These are phyloP conservation scores for Chamaecyparis obtusa DNA, from an alignment of 75 land plant genomes.

Conservation along the genomic window DNA sequence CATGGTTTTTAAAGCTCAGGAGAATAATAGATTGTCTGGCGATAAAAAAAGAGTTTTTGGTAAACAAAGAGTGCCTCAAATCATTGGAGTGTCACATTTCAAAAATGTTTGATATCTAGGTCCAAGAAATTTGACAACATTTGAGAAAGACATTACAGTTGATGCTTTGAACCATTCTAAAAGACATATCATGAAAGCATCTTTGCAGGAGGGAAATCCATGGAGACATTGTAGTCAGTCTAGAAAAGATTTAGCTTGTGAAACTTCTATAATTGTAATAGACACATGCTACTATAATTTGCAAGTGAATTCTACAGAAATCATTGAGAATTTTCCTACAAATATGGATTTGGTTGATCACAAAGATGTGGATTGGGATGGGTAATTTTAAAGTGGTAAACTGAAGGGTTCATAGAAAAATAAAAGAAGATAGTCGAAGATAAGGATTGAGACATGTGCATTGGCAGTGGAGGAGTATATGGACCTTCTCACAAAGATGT, in stretches of 20 bases:
- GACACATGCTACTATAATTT: conserved; percentile 68
- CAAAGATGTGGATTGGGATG: no score
- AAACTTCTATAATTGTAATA: conserved; percentile 91
- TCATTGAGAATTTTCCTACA: conserved; percentile 88
- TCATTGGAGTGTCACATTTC: conserved; percentile 20
- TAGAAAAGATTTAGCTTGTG: conserved; percentile 57
- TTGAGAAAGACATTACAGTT: conserved; percentile 35
- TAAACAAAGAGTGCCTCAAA: no score
- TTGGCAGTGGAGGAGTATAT: no score
- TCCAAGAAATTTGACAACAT: conserved; percentile 43
- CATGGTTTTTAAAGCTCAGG: no score
- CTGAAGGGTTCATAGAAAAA: no score
- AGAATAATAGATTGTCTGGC: no score
- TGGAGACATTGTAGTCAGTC: conserved; percentile 24
- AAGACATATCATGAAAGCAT: conserved; percentile 27
- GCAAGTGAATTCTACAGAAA: conserved; percentile 88
- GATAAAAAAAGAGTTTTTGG: no score
- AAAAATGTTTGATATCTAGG: conserved; percentile 57
- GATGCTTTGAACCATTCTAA: conserved; percentile 16
- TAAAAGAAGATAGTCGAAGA: no score
- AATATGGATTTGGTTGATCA: no score
- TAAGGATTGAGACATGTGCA: no score
- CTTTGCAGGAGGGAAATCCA: conserved; percentile 39
- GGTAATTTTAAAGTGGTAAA: no score
- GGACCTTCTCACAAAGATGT: no score